Percentiles rank a stretch among this genome's conserved stretches.
phyloP scores from a whole-genome alignment of 208 protist genomes.

The Trypanosoma scelopori region DNA sequence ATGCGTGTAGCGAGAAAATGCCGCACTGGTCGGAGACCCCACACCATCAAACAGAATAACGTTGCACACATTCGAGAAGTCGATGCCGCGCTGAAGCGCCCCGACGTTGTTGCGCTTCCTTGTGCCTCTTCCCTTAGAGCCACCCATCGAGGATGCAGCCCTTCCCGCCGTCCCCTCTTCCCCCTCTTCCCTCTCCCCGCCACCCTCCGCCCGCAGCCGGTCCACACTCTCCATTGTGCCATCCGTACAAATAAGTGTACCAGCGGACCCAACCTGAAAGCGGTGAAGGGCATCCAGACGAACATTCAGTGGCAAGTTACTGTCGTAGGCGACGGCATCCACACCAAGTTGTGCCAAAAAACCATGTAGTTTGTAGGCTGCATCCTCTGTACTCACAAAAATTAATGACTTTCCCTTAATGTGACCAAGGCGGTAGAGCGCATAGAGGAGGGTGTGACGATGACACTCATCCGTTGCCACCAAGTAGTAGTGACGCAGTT shows the following conservation, averaged over 20 bases:
- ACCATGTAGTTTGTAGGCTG: slow-evolving; percentile 94
- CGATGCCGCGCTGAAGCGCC: slow-evolving; percentile 94
- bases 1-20: slow-evolving; percentile 94
- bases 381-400: slow-evolving; percentile 95
- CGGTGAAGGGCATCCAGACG: slow-evolving; percentile 92
- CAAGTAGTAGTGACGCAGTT: slow-evolving; percentile 85
- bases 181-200: slow-evolving; percentile 3
- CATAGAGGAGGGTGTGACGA: slow-evolving; percentile 94
- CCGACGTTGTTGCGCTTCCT: slow-evolving; percentile 32
- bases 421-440: slow-evolving; percentile 91
- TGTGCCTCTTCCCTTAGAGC: not conserved
- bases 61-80: slow-evolving; percentile 95
- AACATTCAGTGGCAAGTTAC: slow-evolving; percentile 95
- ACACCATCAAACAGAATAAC: slow-evolving; percentile 98
- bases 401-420: slow-evolving; percentile 95
- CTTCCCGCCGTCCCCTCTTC: not conserved
- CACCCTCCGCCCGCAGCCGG: slow-evolving; percentile 46
- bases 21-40: slow-evolving; percentile 63
- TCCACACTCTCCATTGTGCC: slow-evolving; percentile 81
- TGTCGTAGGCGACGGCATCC: slow-evolving; percentile 93
- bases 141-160: too few species aligned
- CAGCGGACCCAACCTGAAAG: slow-evolving; percentile 95
- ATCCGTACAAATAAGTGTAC: slow-evolving; percentile 97
- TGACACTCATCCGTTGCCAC: slow-evolving; percentile 90
- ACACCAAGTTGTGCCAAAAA: slow-evolving; percentile 96